These are phyloP conservation scores for Dispira simplex DNA, from an alignment of 192 early-diverging fungal genomes.

Conservation along the genomic window DNA sequence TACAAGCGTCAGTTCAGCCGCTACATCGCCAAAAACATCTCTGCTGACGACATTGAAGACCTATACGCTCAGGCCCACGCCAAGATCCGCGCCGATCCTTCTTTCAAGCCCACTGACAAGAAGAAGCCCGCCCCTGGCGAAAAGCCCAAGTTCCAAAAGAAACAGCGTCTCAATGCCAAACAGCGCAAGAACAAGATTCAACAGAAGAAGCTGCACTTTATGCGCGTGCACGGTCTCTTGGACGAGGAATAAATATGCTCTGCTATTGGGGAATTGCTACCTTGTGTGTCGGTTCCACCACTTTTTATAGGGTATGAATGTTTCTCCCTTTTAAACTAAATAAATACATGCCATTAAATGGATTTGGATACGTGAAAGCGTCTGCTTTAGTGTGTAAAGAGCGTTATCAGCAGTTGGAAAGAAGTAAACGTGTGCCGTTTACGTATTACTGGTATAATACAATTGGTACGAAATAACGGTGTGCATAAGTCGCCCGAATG, in stretches of 20 bases:
- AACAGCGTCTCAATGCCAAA: slow-evolving; percentile 70
- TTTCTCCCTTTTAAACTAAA: too few species aligned
- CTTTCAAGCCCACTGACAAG: slow-evolving; percentile 45
- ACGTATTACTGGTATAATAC: too few species aligned
- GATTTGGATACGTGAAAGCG: too few species aligned
- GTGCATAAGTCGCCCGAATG: too few species aligned
- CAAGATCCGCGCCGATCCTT: slow-evolving; percentile 87
- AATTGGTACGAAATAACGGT: too few species aligned
- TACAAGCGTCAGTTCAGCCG: slow-evolving; percentile 92
- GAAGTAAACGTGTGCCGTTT: too few species aligned
- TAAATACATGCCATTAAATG: too few species aligned
- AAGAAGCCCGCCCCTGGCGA: slow-evolving; percentile 53
- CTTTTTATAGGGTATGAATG: too few species aligned
- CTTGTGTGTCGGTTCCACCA: too few species aligned
- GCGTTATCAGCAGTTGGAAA: too few species aligned
- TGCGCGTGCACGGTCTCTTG: slow-evolving; percentile 22
- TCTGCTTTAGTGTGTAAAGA: too few species aligned
- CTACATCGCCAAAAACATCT: slow-evolving; percentile 78
- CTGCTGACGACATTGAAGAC: slow-evolving; percentile 85
- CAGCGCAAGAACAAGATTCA: slow-evolving; percentile 76
- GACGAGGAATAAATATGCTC: slow-evolving; percentile 16
- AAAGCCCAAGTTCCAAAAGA: slow-evolving; percentile 53
- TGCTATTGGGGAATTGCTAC: too few species aligned
- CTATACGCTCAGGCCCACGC: slow-evolving; percentile 87
- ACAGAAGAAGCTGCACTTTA: slow-evolving; percentile 80